A percentile compares a stretch with the other conserved stretches of the same genome.
Conservation (phyloP, 2,329 filamentous ascomycete genomes). For the Cladosporium colombiae region DNA sequence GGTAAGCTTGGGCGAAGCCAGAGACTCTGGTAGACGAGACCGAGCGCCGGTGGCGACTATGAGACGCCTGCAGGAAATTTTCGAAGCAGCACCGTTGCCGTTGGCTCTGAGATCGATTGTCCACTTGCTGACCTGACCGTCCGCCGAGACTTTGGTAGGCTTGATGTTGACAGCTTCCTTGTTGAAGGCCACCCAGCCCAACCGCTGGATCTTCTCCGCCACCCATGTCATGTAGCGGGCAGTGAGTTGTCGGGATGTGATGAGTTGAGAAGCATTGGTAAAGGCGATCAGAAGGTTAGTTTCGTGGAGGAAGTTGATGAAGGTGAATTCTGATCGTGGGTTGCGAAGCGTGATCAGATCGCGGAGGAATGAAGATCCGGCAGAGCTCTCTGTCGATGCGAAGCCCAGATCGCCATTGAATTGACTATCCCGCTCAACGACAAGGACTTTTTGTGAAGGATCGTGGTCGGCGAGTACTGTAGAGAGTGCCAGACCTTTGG, state of each 20-base stretch:
- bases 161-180: constrained; percentile 26
- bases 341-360: constrained; percentile 34
- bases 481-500: constrained; percentile 29
- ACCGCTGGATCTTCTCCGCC: constrained; percentile 27
- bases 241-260: constrained; percentile 29
- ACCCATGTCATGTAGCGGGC: constrained; percentile 33
- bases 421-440: constrained; percentile 26
- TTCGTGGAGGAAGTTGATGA: constrained; percentile 34
- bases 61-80: constrained; percentile 26
- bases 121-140: constrained; percentile 25
- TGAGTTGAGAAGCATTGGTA: constrained; percentile 33
- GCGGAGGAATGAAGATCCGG: constrained; percentile 30
- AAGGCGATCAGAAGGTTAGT: constrained; percentile 32
- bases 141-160: constrained; percentile 21
- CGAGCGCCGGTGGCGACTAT: constrained; percentile 28
- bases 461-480: constrained; percentile 28
- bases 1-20: constrained; percentile 22
- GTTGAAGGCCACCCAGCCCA: constrained; percentile 31
- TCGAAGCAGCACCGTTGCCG: constrained; percentile 22
- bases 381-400: constrained; percentile 26
- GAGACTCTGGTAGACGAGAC: constrained; percentile 23
- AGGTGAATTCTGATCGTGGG: constrained; percentile 33
- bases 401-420: constrained; percentile 27
- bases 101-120: constrained; percentile 23
- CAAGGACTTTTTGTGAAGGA: constrained; percentile 24